Conservation (phyloP, 148 eudicot genomes). For the Rhododendron kiyosumense region DNA sequence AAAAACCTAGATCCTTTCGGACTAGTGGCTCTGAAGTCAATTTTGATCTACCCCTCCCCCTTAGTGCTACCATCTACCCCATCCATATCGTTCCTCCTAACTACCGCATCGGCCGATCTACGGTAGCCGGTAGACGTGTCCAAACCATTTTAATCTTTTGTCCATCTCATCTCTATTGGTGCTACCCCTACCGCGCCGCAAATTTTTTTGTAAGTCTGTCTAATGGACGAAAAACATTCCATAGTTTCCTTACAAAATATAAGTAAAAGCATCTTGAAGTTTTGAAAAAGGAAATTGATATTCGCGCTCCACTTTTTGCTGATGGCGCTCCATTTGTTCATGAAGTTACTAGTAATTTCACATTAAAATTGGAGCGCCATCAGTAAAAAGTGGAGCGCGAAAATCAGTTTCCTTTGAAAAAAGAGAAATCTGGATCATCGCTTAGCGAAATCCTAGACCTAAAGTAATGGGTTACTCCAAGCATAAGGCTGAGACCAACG, state of each 20-base stretch:
- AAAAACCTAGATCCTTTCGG: not conserved
- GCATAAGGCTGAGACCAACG: too few species aligned
- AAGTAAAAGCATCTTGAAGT: not conserved
- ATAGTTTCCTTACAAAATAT: not conserved
- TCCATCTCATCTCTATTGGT: not conserved
- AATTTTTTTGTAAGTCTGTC: not conserved
- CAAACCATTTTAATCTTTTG: not conserved
- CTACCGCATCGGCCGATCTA: not conserved
- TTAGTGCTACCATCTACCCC: not conserved
- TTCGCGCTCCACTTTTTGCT: too few species aligned
- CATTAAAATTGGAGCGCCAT: too few species aligned
- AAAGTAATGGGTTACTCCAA: too few species aligned
- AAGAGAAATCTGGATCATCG: not conserved
- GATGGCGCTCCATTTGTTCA: too few species aligned
- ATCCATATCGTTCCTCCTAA: not conserved
- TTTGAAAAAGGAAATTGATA: not conserved
- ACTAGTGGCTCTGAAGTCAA: not conserved
- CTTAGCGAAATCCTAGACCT: too few species aligned
- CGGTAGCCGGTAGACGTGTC: not conserved
- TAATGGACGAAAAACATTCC: not conserved
- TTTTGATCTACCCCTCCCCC: not conserved
- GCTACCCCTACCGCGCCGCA: not conserved
- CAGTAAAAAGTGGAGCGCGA: too few species aligned
- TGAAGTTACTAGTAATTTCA: too few species aligned
- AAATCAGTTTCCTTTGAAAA: too few species aligned